phyloP scores from a whole-genome alignment of 148 eudicot species.

The Polygonum maritimum region DNA sequence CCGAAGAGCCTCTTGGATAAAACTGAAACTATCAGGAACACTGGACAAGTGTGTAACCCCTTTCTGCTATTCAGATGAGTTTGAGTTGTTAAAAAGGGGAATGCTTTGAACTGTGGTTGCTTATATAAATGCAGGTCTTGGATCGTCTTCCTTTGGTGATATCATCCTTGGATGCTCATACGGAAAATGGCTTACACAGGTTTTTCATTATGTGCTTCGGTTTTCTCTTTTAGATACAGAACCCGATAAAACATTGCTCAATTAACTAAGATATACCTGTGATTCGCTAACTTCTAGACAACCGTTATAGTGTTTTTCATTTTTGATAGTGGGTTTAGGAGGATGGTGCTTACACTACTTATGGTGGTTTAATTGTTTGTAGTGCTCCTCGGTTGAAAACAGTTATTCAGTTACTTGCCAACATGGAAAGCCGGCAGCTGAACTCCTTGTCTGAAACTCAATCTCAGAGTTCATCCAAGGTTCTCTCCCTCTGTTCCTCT shows the following conservation, averaged over 20 bases:
- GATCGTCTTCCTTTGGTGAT: conserved; percentile 74
- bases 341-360: neutral
- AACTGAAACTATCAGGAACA: conserved; percentile 42
- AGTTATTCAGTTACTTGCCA: conserved; percentile 56
- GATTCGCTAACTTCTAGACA: neutral
- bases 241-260: neutral
- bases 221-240: neutral
- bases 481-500: conserved; percentile 15
- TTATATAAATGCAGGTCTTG: conserved; percentile 39
- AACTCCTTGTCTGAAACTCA: conserved; percentile 42
- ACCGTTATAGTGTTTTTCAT: neutral
- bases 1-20: conserved; percentile 53
- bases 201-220: conserved; percentile 34
- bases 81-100: neutral
- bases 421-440: conserved; percentile 76
- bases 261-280: neutral
- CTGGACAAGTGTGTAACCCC: conserved; percentile 34
- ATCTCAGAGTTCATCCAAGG: conserved; percentile 37
- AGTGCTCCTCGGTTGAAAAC: conserved; percentile 81
- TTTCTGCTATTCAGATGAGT: neutral
- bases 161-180: conserved; percentile 82
- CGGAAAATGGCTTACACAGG: conserved; percentile 79
- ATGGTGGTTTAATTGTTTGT: conserved; percentile 17
- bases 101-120: neutral
- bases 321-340: neutral